phyloP scores from a whole-genome alignment of 805 yeast species.

The Cyberlindnera sargentensis region DNA sequence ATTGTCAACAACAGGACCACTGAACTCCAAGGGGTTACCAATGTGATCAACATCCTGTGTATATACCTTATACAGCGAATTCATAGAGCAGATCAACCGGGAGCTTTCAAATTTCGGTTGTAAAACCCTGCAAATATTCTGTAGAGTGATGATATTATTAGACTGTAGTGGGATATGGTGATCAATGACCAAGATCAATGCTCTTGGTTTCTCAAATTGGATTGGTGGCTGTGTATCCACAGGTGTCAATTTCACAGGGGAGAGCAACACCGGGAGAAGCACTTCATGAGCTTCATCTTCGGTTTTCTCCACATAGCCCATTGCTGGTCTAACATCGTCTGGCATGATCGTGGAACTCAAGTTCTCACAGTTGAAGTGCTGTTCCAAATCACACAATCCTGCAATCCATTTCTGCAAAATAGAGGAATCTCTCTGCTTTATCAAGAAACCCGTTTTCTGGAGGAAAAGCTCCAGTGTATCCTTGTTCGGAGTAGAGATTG shows the following conservation, averaged over 20 bases:
- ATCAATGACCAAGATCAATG: slow-evolving; percentile 14
- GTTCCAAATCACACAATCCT: slow-evolving; percentile 28
- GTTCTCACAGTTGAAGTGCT: slow-evolving; percentile 23
- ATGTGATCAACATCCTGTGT: not conserved
- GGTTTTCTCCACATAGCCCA: not conserved
- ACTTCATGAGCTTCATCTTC: slow-evolving; percentile 6
- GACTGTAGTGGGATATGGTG: slow-evolving; percentile 8
- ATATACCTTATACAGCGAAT: slow-evolving; percentile 5
- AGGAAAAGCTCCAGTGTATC: slow-evolving; percentile 13
- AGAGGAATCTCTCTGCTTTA: slow-evolving; percentile 22
- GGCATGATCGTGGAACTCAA: slow-evolving; percentile 26
- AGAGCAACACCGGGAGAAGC: slow-evolving; percentile 17
- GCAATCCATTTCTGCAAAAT: slow-evolving; percentile 36
- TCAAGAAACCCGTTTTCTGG: slow-evolving; percentile 17
- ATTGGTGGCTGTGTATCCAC: slow-evolving; percentile 4
- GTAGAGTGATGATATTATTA: slow-evolving; percentile 6
- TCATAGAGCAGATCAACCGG: slow-evolving; percentile 11
- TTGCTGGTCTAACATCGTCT: not conserved
- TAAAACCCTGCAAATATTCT: slow-evolving; percentile 19
- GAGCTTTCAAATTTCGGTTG: slow-evolving; percentile 9
- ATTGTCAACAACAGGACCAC: no score
- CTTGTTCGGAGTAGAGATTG: slow-evolving; percentile 17
- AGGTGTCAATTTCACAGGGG: slow-evolving; percentile 15
- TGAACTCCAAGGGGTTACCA: not conserved
- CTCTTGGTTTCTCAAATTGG: slow-evolving; percentile 6